Percentiles rank a stretch among this genome's conserved stretches.
phyloP scores from a whole-genome alignment of 2,329 filamentous ascomycete genomes.

The Phoma sp. region DNA sequence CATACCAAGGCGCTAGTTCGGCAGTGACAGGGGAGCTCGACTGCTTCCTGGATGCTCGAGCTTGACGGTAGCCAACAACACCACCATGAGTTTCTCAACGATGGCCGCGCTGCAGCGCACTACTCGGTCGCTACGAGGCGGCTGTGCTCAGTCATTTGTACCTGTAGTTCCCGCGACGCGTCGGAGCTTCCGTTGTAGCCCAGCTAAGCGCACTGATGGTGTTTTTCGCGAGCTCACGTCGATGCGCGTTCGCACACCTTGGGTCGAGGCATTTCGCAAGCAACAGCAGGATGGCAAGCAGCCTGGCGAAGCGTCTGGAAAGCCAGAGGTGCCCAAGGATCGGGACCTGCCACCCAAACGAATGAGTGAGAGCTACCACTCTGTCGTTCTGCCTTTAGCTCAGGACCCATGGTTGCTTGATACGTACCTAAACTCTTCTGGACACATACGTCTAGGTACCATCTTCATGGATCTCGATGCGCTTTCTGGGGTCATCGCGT shows the following conservation, averaged over 20 bases:
- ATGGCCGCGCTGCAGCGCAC: slow-evolving; percentile 29
- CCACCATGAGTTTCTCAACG: slow-evolving; percentile 31
- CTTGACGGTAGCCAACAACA: slow-evolving; percentile 14
- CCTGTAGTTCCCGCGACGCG: neutral
- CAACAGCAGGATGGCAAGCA: slow-evolving; percentile 52
- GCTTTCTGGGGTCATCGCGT: slow-evolving; percentile 74
- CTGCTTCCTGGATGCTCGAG: slow-evolving; percentile 23
- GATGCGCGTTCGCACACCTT: slow-evolving; percentile 64
- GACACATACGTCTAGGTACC: slow-evolving; percentile 74
- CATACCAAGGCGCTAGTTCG: slow-evolving; percentile 23
- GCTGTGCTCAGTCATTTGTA: slow-evolving; percentile 2
- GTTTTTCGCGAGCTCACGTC: slow-evolving; percentile 63
- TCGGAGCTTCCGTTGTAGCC: slow-evolving; percentile 36
- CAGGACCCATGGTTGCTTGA: slow-evolving; percentile 79
- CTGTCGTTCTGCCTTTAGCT: slow-evolving; percentile 71
- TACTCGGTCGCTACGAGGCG: slow-evolving; percentile 6
- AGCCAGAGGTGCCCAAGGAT: slow-evolving; percentile 50
- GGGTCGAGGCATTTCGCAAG: slow-evolving; percentile 68
- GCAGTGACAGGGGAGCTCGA: slow-evolving; percentile 25
- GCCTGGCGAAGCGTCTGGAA: slow-evolving; percentile 37
- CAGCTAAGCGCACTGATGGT: slow-evolving; percentile 56
- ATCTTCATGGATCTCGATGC: slow-evolving; percentile 83
- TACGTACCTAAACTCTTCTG: slow-evolving; percentile 77
- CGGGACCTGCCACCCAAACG: slow-evolving; percentile 68
- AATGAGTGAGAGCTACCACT: slow-evolving; percentile 75